Evolutionary conservation across 2,329 filamentous ascomycete genomes (phyloP), one percentile per base, ranked within the genome.

Genomic region (Paracamarosporium sp.): DNA sequence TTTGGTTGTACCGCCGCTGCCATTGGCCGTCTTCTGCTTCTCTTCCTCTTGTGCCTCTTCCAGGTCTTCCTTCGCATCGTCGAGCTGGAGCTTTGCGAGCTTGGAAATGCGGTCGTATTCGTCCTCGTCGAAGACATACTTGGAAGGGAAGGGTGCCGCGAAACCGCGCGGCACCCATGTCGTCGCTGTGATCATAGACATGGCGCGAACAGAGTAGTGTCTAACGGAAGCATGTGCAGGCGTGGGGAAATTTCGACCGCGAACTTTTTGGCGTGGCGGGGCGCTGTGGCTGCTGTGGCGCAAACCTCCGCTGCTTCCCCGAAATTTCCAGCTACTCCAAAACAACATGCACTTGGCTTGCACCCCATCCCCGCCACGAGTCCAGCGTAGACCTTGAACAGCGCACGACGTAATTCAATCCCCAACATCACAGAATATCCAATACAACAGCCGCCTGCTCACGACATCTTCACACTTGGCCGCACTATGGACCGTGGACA

Each of bases 41-140:
- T 82, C 83, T 71, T 87, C 75, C 56, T 82, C 84, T 71, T 87
- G 82, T 11, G 92, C 92, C 58, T 77, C 76, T 44, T 78, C 75
- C 11, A 79, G 65, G 71, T 95, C 93, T 27, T 93, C 91, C 71
- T 94, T 90, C 25, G 95, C 95, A 78, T 98, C 95, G 72, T 97
- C 92, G 30, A 97, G 85, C 79, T 96, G 90, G 44, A 83, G 73
- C 62, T 82, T 82, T n/a, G 81, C 81, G 27, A 83, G 76, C 69
- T 82, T 78, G 31, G 80, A 77, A 59, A 83, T 83, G 53, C 81
- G 76, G 57, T 78, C 78, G 60, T 80, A 83, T 62, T 83, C 81
- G 62, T 82, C 81, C 56, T 83, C 81, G 71, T 83, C 79, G 66
- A 83, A 82, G 31, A 77, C 74, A 59, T 82, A 83, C 67, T 80